phyloP scores from a whole-genome alignment of 2,329 filamentous ascomycete species.

The Verticillium zaregamsianum region DNA sequence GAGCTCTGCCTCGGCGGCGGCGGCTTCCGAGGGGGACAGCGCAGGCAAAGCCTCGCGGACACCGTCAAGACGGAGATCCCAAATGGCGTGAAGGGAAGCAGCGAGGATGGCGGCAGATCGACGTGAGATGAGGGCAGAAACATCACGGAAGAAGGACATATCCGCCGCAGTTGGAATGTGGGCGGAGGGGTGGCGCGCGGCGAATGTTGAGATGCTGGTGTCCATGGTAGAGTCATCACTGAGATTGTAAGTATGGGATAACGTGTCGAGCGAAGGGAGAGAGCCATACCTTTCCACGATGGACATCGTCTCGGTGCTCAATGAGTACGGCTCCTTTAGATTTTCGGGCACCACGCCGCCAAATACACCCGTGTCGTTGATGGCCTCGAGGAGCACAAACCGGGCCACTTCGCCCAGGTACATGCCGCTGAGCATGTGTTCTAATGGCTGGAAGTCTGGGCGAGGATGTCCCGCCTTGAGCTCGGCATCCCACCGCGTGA shows the following conservation, averaged over 20 bases:
- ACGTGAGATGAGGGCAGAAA: constrained; percentile 51
- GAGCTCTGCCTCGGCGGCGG: constrained; percentile 45
- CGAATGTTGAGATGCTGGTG: constrained; percentile 44
- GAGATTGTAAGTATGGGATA: background rate
- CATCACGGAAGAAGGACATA: constrained; percentile 44
- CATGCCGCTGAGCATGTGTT: constrained; percentile 60
- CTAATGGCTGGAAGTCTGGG: constrained; percentile 59
- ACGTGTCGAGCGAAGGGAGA: background rate
- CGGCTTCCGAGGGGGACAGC: constrained; percentile 19
- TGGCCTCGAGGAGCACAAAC: constrained; percentile 53
- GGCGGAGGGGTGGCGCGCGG: constrained; percentile 42
- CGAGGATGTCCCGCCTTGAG: constrained; percentile 48
- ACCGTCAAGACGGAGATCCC: constrained; percentile 49
- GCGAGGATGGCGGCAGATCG: constrained; percentile 58
- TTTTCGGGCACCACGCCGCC: constrained; percentile 53
- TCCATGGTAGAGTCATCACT: constrained; percentile 22
- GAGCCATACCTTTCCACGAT: constrained; percentile 46
- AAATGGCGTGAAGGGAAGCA: constrained; percentile 54
- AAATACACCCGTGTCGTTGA: constrained; percentile 49
- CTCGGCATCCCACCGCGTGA: constrained; percentile 56
- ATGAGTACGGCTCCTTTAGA: constrained; percentile 47
- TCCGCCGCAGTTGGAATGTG: constrained; percentile 39
- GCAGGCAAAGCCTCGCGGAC: constrained; percentile 30
- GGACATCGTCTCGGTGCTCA: constrained; percentile 58
- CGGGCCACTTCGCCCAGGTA: constrained; percentile 65